Base-by-base conservation (phyloP, 108 stramenopile species). In the Bacterosira constricta region DNA sequence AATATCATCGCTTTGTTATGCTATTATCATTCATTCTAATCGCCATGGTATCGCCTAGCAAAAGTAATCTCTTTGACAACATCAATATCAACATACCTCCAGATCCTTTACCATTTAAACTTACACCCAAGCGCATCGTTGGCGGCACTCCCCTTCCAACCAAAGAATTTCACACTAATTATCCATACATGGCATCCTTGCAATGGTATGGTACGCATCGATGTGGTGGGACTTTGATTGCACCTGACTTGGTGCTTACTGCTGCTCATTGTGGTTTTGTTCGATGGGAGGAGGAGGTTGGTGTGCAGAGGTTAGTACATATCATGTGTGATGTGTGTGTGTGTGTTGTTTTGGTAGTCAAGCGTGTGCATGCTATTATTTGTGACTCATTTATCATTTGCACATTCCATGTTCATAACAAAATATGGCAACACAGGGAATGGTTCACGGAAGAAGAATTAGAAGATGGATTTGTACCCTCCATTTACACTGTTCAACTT, bases 211-310 rank as follows among this genome's bases (percentile, higher is more conserved):
- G 36, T 23, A n/a, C n/a, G n/a, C 66, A 67, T 50, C 66, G 66
- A n/a, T 84, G 83, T 46, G 79, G 79, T 20, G 83, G 79, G 1
- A 71, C 69, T 4, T 60, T 84, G 8, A 66, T 84, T 29, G 70
- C 78, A 17, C 70, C 62, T 18, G 80, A 65, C 30, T 25, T 77
- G 34, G 75, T 84, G 11, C 20, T 84, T 29, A 72, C 83, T 21
- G 68, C 83, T 0, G 79, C 79, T 20, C 83, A 84, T 52, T 84
- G 83, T 44, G 53, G 32, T 41, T 50, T 46, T 45, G 5, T 46
- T 10, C 44, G 42, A 45, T 62, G 13, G 31, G 44, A 23, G 4
- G 57, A 37, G 1, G 8, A 27, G 27, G 21, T n/a, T 38, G 50
- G 9, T 26, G 35, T 35, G 21, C 21, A 29, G 9, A 12, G 39